Base-by-base conservation (phyloP, 371 early-diverging fungal species). In the Actinomortierella ambigua region DNA sequence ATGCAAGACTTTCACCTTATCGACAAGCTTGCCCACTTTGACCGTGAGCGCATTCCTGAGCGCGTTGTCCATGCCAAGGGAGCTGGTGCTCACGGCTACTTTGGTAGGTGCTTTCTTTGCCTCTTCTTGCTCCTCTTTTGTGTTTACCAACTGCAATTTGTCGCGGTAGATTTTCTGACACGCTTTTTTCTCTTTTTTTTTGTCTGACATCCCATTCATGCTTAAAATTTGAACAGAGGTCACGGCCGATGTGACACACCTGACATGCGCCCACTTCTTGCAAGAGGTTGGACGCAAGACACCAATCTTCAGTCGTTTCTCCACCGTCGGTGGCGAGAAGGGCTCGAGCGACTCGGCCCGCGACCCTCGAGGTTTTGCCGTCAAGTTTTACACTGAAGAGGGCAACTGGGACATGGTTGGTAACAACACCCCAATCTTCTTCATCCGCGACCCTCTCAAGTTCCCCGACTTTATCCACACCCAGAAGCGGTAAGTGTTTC, bases 21-120 rank as follows among this genome's bases (percentile, higher is more conserved):
- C 61, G 91, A 93, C 68, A 93, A 93, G 77, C 79, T 92, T n/a
- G 77, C 89, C 57, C 93, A 90, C 79, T 93, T 93, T 82, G 92
- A 92, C 79, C 88, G 88, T 58, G 93, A 93, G 77, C 86, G 93
- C 59, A 86, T 89, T 54, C 92, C 92, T 26, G 91, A 92, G 63
- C 88, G 92, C 63, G 93, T 92, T 53, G 92, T 92, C 53, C 92
- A 93, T 62, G 93, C 93, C 78, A 90, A 89, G 67, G 92, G 92
- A 34, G 89, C 88, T 59, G 92, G 91, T 57, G 92, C 92, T 51
- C 91, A 90, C 68, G 93, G 93, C 50, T 81, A 85, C 76, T 92
- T 93, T 78, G 88, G 86, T 85, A 78, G 11, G 34, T 34, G 34
- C 34, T 11, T 11, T 34, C 34, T 11, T 34, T 34, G 34, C 11